Evolutionary conservation across 2,329 filamentous ascomycete species (phyloP).

Genomic region (Fusarium liriodendri): DNA sequence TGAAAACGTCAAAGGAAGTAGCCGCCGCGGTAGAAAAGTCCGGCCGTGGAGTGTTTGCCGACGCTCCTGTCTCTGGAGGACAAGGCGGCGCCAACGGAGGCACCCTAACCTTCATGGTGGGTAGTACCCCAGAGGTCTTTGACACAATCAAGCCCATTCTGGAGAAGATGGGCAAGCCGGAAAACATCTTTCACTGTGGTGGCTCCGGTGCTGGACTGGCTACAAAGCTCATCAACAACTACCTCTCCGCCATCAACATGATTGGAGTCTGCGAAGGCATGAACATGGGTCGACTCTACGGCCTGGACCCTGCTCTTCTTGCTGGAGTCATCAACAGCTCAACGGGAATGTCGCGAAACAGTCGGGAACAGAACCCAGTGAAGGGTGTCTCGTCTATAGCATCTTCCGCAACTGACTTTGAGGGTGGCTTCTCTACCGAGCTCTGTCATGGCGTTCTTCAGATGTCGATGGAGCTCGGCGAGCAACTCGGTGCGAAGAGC

Average conservation of each 20-base stretch:
- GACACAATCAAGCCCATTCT: slow-evolving; percentile 4
- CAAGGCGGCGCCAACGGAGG: slow-evolving; percentile 15
- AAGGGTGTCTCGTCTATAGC: slow-evolving; percentile 14
- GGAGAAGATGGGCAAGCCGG: background rate
- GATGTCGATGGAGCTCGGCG: slow-evolving; percentile 10
- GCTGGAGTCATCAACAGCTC: slow-evolving; percentile 25
- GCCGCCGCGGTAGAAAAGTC: slow-evolving; percentile 1
- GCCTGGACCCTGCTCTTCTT: slow-evolving; percentile 9
- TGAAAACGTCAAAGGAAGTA: slow-evolving; percentile 1
- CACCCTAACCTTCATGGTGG: slow-evolving; percentile 31
- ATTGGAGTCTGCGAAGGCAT: slow-evolving; percentile 29
- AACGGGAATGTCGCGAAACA: slow-evolving; percentile 27
- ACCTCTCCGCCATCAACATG: slow-evolving; percentile 26
- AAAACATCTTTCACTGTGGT: slow-evolving; percentile 27
- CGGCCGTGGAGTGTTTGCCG: slow-evolving; percentile 9
- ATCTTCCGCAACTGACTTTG: slow-evolving; percentile 17
- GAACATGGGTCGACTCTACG: slow-evolving; percentile 24
- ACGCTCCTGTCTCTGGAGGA: slow-evolving; percentile 30
- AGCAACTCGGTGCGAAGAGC: background rate
- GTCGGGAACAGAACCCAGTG: slow-evolving; percentile 25
- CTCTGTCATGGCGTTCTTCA: slow-evolving; percentile 23
- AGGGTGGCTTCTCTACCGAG: slow-evolving; percentile 29
- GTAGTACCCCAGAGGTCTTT: background rate
- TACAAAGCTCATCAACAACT: slow-evolving; percentile 33
- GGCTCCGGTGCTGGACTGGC: slow-evolving; percentile 20